Conservation (phyloP, 129 eudicot genomes). For the Rutidosis leptorrhynchoides region DNA sequence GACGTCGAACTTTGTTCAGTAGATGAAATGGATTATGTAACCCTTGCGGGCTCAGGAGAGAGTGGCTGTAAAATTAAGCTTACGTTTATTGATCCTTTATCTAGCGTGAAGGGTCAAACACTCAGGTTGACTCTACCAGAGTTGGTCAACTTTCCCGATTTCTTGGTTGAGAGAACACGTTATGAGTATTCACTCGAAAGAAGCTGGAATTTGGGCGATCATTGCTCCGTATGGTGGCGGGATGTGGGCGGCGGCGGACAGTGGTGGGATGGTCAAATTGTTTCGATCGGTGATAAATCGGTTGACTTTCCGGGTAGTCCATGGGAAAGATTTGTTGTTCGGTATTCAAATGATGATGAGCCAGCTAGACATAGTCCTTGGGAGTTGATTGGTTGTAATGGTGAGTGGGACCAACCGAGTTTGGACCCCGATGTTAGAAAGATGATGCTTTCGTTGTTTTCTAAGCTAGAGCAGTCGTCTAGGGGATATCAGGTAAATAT, state of each 20-base stretch:
- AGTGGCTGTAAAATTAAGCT: slow-evolving; percentile 73
- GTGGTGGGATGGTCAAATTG: slow-evolving; percentile 63
- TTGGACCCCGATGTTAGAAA: slow-evolving; percentile 38
- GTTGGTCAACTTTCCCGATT: slow-evolving; percentile 61
- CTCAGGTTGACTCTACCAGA: slow-evolving; percentile 72
- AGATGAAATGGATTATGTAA: slow-evolving; percentile 44
- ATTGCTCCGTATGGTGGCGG: slow-evolving; percentile 89
- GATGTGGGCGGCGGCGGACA: slow-evolving; percentile 56
- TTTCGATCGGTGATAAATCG: slow-evolving; percentile 41
- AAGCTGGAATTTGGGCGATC: slow-evolving; percentile 63
- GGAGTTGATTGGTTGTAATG: slow-evolving; percentile 64
- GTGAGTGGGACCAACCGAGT: slow-evolving; percentile 48
- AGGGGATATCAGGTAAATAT: slow-evolving; percentile 49
- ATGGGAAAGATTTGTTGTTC: slow-evolving; percentile 67
- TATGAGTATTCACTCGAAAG: slow-evolving; percentile 64
- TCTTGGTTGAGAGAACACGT: slow-evolving; percentile 74
- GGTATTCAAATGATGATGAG: slow-evolving; percentile 31
- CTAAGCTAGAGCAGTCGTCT: slow-evolving; percentile 39
- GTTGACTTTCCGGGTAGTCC: slow-evolving; percentile 71
- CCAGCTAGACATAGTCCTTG: slow-evolving; percentile 63
- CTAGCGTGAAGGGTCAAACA: slow-evolving; percentile 35
- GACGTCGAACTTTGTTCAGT: slow-evolving; percentile 71
- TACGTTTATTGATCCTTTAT: slow-evolving; percentile 50
- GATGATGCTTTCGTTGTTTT: slow-evolving; percentile 38
- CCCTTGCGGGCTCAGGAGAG: slow-evolving; percentile 76